These are phyloP conservation scores for Wickerhamiella azymoides DNA, from an alignment of 805 yeast genomes.

Conservation along the genomic window DNA sequence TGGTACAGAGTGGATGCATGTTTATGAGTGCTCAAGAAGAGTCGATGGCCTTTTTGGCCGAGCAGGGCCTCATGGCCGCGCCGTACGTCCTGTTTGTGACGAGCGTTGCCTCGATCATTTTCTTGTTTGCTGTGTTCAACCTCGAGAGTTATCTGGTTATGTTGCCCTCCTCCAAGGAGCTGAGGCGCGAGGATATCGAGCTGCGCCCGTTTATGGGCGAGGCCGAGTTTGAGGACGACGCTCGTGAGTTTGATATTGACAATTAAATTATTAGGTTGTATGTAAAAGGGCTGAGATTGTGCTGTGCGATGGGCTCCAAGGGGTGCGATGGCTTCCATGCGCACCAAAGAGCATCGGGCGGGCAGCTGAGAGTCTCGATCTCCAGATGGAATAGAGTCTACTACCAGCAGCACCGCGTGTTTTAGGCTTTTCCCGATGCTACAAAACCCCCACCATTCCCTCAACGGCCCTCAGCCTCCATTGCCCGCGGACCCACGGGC, in stretches of 20 bases:
- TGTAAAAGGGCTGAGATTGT: no score
- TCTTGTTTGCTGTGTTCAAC: conserved; percentile 49
- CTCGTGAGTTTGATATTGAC: conserved; percentile 11
- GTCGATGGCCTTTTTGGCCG: conserved; percentile 55
- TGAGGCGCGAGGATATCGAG: conserved; percentile 18
- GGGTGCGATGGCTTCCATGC: no score
- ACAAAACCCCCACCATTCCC: no score
- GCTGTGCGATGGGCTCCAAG: no score
- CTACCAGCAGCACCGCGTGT: no score
- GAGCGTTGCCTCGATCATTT: conserved; percentile 60
- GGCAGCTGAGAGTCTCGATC: no score
- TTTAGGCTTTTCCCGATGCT: no score
- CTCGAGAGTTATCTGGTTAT: conserved; percentile 43
- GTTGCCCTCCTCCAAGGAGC: conserved; percentile 9
- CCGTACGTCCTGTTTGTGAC: conserved; percentile 61
- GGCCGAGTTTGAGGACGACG: conserved; percentile 20
- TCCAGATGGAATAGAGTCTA: neutral
- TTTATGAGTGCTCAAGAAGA: conserved; percentile 94
- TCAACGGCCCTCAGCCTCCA: no score
- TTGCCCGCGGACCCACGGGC: no score
- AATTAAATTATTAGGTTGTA: neutral
- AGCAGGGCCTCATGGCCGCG: conserved; percentile 71
- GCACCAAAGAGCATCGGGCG: no score
- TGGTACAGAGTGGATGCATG: conserved; percentile 62
- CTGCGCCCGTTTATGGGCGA: conserved; percentile 21